phyloP scores from a whole-genome alignment of 345 rosid genomes.

The Sonneratia alba region DNA sequence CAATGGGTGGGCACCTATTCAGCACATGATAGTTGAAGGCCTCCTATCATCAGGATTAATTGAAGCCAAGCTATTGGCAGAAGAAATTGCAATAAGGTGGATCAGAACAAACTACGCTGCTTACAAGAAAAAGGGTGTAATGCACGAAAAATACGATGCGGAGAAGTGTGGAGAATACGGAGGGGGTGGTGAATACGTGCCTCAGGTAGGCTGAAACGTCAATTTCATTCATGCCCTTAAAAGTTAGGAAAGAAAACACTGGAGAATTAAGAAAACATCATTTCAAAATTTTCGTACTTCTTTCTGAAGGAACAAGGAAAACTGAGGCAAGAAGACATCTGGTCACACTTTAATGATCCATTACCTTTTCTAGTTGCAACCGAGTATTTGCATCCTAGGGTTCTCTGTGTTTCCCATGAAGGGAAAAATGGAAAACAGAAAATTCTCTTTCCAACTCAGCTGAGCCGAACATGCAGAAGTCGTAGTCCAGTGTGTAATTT shows the following conservation, averaged over 20 bases:
- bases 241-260: neutral
- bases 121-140: conserved; percentile 29
- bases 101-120: conserved; percentile 44
- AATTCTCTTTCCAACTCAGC: neutral
- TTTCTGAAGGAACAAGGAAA: no score
- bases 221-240: neutral
- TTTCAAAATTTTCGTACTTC: no score
- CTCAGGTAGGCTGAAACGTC: conserved; percentile 37
- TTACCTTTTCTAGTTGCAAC: neutral
- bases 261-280: neutral
- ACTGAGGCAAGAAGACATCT: no score
- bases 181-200: conserved; percentile 57
- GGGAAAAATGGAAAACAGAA: neutral
- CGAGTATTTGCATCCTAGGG: no score
- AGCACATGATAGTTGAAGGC: conserved; percentile 73
- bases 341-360: no score
- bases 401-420: neutral
- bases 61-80: conserved; percentile 56
- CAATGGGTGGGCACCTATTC: conserved; percentile 91
- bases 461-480: neutral
- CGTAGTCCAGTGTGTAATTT: no score
- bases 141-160: conserved; percentile 41
- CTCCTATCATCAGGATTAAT: conserved; percentile 37
- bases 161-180: conserved; percentile 44
- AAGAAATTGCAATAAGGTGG: conserved; percentile 71